These are phyloP conservation scores for Rhododendron vialii DNA, from an alignment of 148 eudicot species.

Conservation along the genomic window DNA sequence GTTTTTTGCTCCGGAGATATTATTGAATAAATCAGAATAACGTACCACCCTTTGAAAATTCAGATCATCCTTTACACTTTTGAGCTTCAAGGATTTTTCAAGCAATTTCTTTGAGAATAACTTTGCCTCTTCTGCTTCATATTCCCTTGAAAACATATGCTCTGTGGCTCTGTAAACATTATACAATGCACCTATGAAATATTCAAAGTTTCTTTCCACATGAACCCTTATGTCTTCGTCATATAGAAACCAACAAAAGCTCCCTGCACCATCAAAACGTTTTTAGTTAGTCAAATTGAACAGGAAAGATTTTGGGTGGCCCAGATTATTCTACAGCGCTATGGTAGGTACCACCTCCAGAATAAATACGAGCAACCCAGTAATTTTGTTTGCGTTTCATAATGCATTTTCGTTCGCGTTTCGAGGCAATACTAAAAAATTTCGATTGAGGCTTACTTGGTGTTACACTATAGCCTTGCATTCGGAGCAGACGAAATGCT, in stretches of 20 bases:
- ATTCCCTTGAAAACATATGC: conserved; percentile 30
- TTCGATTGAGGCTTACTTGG: conserved; percentile 20
- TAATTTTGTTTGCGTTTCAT: not conserved
- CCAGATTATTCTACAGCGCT: not conserved
- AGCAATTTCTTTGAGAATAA: conserved; percentile 34
- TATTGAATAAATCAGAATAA: not conserved
- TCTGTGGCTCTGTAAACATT: conserved; percentile 43
- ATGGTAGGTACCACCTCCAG: not conserved
- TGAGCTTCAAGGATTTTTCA: conserved; percentile 5
- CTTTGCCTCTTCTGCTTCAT: conserved; percentile 30
- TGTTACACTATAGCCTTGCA: conserved; percentile 32
- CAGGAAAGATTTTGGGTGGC: not conserved
- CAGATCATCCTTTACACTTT: conserved; percentile 7
- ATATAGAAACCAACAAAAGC: conserved; percentile 38
- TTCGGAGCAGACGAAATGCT: conserved; percentile 37
- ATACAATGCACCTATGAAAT: conserved; percentile 18
- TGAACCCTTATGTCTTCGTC: conserved; percentile 14
- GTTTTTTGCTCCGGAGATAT: not conserved
- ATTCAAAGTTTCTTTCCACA: conserved; percentile 25
- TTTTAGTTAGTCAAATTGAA: not conserved
- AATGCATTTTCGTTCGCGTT: not conserved
- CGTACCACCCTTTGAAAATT: conserved; percentile 31
- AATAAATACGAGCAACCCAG: not conserved
- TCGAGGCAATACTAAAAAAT: not conserved
- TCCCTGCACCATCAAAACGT: conserved; percentile 18